A percentile compares a stretch with the other conserved stretches of the same genome.
These are phyloP conservation scores for Cicer judaicum DNA, from an alignment of 306 rosid species.

Conservation along the genomic window DNA sequence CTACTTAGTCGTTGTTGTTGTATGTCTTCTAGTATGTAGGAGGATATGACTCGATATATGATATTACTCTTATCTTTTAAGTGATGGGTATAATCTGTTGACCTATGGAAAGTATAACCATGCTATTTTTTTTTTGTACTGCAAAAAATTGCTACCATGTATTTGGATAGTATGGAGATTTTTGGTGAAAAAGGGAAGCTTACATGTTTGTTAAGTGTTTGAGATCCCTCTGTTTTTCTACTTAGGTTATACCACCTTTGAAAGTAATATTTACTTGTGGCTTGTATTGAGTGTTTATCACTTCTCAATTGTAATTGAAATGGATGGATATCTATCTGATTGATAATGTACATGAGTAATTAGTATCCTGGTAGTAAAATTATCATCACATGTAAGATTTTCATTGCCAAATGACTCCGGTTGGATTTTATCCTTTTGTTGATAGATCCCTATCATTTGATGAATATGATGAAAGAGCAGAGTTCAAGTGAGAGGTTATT, in stretches of 20 bases:
- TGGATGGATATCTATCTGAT: constrained; percentile 5
- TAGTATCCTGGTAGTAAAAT: not conserved
- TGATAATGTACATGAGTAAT: constrained; percentile 11
- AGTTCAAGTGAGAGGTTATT: not conserved
- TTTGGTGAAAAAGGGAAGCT: constrained; percentile 27
- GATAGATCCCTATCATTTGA: not conserved
- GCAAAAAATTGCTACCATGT: not conserved
- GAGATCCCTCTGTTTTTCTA: constrained; percentile 16
- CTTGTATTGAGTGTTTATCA: not conserved
- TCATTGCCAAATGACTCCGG: not conserved
- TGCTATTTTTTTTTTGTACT: constrained; percentile 11
- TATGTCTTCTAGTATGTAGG: constrained; percentile 14
- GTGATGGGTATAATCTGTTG: constrained; percentile 15
- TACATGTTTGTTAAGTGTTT: constrained; percentile 29
- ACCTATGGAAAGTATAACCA: not conserved
- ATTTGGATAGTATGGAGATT: constrained; percentile 24
- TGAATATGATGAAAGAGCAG: not conserved
- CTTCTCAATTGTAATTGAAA: constrained; percentile 33
- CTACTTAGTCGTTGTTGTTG: constrained; percentile 2
- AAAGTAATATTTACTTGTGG: constrained; percentile 12
- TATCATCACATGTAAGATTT: not conserved
- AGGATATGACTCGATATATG: not conserved
- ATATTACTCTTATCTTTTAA: not conserved
- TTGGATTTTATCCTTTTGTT: not conserved
- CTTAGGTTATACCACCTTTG: constrained; percentile 31